Evolutionary conservation across 306 rosid genomes (phyloP), one percentile per base, ranked within the genome.

Genomic region (Vigna nakashimae): DNA sequence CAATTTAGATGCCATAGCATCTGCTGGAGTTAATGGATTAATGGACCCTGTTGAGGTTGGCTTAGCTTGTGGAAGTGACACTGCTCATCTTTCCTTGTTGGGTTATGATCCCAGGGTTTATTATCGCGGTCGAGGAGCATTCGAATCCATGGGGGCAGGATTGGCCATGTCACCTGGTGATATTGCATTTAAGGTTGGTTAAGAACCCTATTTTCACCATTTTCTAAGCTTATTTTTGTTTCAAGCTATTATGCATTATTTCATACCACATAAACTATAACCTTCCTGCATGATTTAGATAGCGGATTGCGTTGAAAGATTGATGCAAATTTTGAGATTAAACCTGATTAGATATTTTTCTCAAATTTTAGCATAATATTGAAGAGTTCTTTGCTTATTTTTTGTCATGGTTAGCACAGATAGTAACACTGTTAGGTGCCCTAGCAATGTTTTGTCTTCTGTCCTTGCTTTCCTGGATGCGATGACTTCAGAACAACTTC

Each of bases 11-110:
- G 91, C 88, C 56, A 85, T 95, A 59, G 93, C 99, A 24, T 91
- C 99, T 3, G 94, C 98, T 68, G 98, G 97, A 65, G 87, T 92
- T 74, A 95, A 90, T 72, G 99, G 98, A 72, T 80, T 95, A 22
- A 92, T 95, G 99, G 99, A 95, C 82, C 98, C 97, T 56, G 99
- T 95, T 45, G 98, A 95, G 86, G 98, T 91, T 75, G 99, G 99
- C 26, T 84, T 92, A 88, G 99, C 89, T 76, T 95, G 98, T 72
- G 99, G 97, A 79, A 95, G 99, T 80, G 98, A 95, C 85, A 95
- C 99, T 40, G 97, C 99, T 82, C 98, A 95, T 84, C 99, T 95
- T 74, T 92, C 99, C 69, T 84, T 95, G 16, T 48, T 95, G 89
- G 98, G 97, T 48, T 92, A 95, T 50, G 89, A 95, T 66, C 99